Conservation (phyloP, 441 rosid genomes). For the Brassica balearica region DNA sequence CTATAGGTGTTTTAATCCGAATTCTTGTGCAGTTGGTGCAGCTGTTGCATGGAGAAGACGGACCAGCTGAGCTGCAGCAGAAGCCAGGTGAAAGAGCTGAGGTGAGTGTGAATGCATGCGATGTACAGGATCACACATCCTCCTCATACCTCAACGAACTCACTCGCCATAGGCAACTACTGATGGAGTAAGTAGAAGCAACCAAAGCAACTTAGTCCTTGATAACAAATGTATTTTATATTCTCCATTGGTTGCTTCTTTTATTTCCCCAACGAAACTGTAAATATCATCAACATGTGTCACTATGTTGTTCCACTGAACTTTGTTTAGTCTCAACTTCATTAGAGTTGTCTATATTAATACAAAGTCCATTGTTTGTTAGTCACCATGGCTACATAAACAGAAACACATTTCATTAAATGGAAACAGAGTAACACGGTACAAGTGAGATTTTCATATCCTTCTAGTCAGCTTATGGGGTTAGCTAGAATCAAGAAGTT, state of each 20-base stretch:
- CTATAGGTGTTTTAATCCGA: background rate
- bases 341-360: slow-evolving; percentile 3
- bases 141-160: slow-evolving; percentile 10
- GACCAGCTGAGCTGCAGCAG: slow-evolving; percentile 49
- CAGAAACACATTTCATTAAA: background rate
- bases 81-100: slow-evolving; percentile 38
- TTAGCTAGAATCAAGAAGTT: slow-evolving; percentile 41
- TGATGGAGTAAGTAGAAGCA: slow-evolving; percentile 56
- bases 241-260: slow-evolving; percentile 16
- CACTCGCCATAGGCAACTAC: slow-evolving; percentile 65
- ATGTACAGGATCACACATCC: slow-evolving; percentile 67
- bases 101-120: slow-evolving; percentile 49
- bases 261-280: slow-evolving; percentile 22
- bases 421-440: background rate
- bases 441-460: slow-evolving; percentile 25
- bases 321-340: slow-evolving; percentile 18
- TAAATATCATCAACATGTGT: slow-evolving; percentile 27
- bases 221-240: background rate
- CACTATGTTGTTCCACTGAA: slow-evolving; percentile 8
- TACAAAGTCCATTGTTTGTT: slow-evolving; percentile 24
- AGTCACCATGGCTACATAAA: slow-evolving; percentile 11
- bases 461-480: slow-evolving; percentile 47
- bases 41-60: slow-evolving; percentile 64
- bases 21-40: slow-evolving; percentile 59
- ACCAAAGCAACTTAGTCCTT: slow-evolving; percentile 7